Evolutionary conservation across 2,329 filamentous ascomycete species (phyloP).

Genomic region (Aspergillus fumigatiaffinis): DNA sequence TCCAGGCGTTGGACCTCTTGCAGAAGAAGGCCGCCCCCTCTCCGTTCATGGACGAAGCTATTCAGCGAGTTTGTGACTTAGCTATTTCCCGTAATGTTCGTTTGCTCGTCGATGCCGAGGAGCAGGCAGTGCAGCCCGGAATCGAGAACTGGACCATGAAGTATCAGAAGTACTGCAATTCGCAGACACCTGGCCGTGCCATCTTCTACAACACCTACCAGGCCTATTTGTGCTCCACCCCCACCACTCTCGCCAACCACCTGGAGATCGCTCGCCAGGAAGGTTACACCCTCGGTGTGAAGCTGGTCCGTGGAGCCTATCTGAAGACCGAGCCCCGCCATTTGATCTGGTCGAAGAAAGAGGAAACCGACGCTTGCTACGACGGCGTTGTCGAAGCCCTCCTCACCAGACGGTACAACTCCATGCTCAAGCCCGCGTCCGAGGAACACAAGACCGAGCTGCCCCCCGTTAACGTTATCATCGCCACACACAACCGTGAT

Average conservation of each 20-base stretch:
- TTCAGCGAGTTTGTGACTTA: constrained; percentile 42
- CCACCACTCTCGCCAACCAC: constrained; percentile 43
- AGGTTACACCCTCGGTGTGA: constrained; percentile 50
- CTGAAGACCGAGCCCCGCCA: constrained; percentile 47
- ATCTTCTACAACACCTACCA: constrained; percentile 56
- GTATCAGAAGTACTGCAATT: constrained; percentile 52
- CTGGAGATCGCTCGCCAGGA: constrained; percentile 44
- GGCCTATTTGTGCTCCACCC: constrained; percentile 50
- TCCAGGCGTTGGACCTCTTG: constrained; percentile 39
- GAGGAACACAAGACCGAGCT: constrained; percentile 36
- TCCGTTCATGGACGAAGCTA: constrained; percentile 38
- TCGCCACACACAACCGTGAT: constrained; percentile 57
- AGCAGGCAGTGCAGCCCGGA: constrained; percentile 48
- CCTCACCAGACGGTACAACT: constrained; percentile 56
- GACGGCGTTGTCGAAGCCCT: constrained; percentile 54
- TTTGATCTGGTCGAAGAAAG: constrained; percentile 45
- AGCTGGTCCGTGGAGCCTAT: constrained; percentile 53
- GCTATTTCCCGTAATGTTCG: constrained; percentile 42
- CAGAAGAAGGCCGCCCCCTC: constrained; percentile 39
- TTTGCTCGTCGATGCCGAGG: constrained; percentile 53
- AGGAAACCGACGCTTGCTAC: constrained; percentile 50
- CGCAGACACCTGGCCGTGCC: constrained; percentile 38
- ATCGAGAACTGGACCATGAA: constrained; percentile 53
- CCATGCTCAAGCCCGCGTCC: constrained; percentile 45
- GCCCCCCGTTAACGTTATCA: constrained; percentile 49